These are phyloP conservation scores for Russula sp. DNA, from an alignment of 768 basidiomycete species.

Conservation along the genomic window DNA sequence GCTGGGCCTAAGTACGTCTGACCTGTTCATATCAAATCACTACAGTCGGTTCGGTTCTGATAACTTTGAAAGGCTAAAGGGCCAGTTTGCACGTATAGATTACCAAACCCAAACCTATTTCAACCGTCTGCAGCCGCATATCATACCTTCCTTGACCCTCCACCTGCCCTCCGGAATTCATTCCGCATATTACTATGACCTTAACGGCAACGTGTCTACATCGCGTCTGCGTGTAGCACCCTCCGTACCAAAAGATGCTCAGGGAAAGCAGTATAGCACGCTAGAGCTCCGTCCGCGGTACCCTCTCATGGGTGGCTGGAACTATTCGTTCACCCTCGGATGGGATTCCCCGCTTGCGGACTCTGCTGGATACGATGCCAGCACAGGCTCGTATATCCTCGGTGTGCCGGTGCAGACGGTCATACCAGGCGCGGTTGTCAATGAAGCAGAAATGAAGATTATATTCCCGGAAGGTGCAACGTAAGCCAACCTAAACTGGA, in stretches of 20 bases:
- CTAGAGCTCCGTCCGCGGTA: slow-evolving; percentile 87
- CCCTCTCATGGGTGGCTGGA: slow-evolving; percentile 95
- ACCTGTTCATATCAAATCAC: not conserved
- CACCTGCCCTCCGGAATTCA: slow-evolving; percentile 79
- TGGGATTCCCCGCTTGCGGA: slow-evolving; percentile 87
- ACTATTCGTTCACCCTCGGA: slow-evolving; percentile 90
- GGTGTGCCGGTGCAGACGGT: slow-evolving; percentile 83
- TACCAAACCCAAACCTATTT: slow-evolving; percentile 75
- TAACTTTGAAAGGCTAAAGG: slow-evolving; percentile 63
- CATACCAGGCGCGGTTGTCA: slow-evolving; percentile 72
- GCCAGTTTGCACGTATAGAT: slow-evolving; percentile 89
- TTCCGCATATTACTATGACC: slow-evolving; percentile 84
- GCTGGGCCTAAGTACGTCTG: slow-evolving; percentile 77
- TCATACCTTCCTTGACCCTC: slow-evolving; percentile 66
- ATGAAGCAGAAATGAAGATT: slow-evolving; percentile 72
- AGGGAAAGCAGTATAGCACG: slow-evolving; percentile 50
- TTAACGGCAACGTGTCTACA: slow-evolving; percentile 94
- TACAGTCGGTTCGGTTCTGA: slow-evolving; percentile 7
- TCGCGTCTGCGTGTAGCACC: slow-evolving; percentile 73
- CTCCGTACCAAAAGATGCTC: slow-evolving; percentile 52
- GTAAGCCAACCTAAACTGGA: slow-evolving; percentile 45
- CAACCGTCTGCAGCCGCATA: slow-evolving; percentile 59
- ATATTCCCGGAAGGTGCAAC: slow-evolving; percentile 93
- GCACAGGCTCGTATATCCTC: slow-evolving; percentile 61
- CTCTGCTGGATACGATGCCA: slow-evolving; percentile 57